A percentile compares a stretch with the other conserved stretches of the same genome.
Evolutionary conservation across 1,284 basidiomycete genomes (phyloP).

Genomic region (Cryptococcus floricola): DNA sequence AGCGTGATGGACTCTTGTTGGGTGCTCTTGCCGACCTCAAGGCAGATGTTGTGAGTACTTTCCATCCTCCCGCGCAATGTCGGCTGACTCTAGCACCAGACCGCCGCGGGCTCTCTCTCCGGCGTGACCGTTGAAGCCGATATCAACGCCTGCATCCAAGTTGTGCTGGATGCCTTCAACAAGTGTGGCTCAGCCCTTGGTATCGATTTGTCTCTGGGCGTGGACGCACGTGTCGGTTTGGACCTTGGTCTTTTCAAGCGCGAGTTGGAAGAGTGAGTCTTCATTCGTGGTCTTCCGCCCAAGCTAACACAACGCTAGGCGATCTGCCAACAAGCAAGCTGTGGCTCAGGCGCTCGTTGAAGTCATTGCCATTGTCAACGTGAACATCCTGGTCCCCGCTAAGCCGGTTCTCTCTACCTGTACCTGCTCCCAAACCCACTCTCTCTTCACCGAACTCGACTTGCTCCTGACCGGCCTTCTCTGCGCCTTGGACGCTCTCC

Average conservation of each 20-base stretch:
- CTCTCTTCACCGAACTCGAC: not conserved
- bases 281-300: not conserved
- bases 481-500: not conserved
- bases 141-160: conserved; percentile 8
- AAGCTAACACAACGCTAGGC: not conserved
- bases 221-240: conserved; percentile 9
- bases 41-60: conserved; percentile 9
- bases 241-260: not conserved
- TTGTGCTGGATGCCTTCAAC: conserved; percentile 13
- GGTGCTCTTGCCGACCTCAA: conserved; percentile 10
- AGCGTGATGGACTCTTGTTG: no score
- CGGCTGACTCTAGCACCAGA: not conserved
- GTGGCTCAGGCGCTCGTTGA: not conserved
- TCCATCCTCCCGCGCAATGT: not conserved
- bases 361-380: not conserved
- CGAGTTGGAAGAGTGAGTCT: not conserved
- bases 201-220: conserved; percentile 8
- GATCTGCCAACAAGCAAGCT: not conserved
- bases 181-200: conserved; percentile 11
- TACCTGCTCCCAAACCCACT: not conserved
- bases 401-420: not conserved
- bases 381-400: not conserved
- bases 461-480: not conserved
- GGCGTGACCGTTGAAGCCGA: conserved; percentile 4
- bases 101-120: not conserved